Percentiles rank a stretch among this genome's conserved stretches.
Conservation (phyloP, 352 stramenopile genomes). For the Globisporangium sylvaticum region DNA sequence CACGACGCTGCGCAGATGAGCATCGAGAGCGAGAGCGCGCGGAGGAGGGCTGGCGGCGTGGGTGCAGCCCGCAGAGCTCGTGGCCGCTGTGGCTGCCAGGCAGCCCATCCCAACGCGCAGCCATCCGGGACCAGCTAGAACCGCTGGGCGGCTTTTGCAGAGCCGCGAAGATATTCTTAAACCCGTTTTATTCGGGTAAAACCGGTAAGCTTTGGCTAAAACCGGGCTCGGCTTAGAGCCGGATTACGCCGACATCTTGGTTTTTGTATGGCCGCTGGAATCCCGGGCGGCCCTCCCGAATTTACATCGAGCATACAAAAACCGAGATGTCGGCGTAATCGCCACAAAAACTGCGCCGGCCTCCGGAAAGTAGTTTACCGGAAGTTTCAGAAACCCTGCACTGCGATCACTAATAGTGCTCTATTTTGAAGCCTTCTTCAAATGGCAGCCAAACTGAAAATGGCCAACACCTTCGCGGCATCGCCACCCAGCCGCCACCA, state of each 20-base stretch:
- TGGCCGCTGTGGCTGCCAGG: no score
- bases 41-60: background rate
- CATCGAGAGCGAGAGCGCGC: background rate
- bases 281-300: background rate
- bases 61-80: background rate
- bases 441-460: no score
- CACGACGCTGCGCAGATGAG: conserved; percentile 60
- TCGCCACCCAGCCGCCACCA: no score
- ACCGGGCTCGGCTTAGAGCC: background rate
- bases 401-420: background rate
- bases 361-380: background rate
- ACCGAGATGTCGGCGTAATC: background rate
- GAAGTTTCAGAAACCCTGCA: background rate
- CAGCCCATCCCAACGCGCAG: no score
- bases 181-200: background rate
- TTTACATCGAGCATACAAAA: background rate
- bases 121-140: no score
- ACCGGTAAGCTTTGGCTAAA: background rate
- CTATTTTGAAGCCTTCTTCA: background rate
- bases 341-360: background rate
- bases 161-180: background rate
- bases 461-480: background rate
- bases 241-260: background rate
- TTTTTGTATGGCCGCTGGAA: background rate
- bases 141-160: no score